Conservation (phyloP, 2,329 filamentous ascomycete genomes). For the Diaporthe sp. region DNA sequence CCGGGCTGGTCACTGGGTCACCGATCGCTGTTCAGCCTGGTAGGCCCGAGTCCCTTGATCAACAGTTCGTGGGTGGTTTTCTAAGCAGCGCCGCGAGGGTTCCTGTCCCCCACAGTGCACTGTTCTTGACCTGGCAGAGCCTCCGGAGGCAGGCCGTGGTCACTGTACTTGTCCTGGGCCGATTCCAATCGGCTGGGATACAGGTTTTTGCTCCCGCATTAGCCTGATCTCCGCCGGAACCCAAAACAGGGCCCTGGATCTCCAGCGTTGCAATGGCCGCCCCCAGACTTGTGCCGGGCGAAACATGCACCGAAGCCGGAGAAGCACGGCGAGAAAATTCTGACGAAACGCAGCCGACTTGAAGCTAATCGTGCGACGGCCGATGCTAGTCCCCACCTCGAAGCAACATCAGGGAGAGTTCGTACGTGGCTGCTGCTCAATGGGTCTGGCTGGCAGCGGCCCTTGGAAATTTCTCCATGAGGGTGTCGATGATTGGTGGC, state of each 20-base stretch:
- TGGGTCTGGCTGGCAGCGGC: constrained; percentile 45
- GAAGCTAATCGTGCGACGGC: constrained; percentile 45
- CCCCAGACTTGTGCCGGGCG: constrained; percentile 28
- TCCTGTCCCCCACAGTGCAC: constrained; percentile 16
- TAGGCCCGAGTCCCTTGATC: not conserved
- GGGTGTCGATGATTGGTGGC: constrained; percentile 34
- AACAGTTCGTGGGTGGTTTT: constrained; percentile 15
- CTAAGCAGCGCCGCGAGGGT: constrained; percentile 2
- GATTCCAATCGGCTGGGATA: constrained; percentile 19
- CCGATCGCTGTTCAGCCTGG: not conserved
- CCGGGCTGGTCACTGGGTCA: not conserved
- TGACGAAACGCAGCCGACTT: constrained; percentile 40
- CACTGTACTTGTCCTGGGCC: not conserved
- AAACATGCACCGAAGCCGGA: constrained; percentile 41
- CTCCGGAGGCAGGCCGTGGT: constrained; percentile 5
- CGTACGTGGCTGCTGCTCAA: constrained; percentile 53
- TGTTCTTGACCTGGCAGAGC: constrained; percentile 16
- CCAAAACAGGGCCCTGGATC: constrained; percentile 24
- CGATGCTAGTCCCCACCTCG: constrained; percentile 47
- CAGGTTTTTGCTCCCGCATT: constrained; percentile 34
- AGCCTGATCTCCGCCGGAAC: constrained; percentile 33
- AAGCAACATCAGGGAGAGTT: constrained; percentile 46
- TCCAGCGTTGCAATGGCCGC: constrained; percentile 23
- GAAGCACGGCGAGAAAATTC: constrained; percentile 38
- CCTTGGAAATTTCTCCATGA: constrained; percentile 37